These are phyloP conservation scores for Xerocomus brunneocitrinus DNA, from an alignment of 768 basidiomycete species.

Conservation along the genomic window DNA sequence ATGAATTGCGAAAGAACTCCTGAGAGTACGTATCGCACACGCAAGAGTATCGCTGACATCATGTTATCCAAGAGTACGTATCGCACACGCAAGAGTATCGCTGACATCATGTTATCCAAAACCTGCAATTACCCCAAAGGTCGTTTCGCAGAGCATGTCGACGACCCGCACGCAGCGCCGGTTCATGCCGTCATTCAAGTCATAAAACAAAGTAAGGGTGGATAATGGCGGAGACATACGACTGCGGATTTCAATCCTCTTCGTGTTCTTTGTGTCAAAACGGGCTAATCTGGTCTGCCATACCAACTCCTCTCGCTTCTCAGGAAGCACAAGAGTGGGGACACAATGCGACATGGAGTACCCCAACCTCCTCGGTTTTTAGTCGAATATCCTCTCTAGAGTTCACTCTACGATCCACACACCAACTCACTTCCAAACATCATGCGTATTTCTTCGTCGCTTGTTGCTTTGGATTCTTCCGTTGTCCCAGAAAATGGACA, in stretches of 20 bases:
- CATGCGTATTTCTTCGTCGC: background rate
- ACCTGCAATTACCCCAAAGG: background rate
- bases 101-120: background rate
- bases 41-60: background rate
- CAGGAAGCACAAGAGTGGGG: background rate
- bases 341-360: background rate
- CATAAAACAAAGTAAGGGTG: background rate
- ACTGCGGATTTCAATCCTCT: background rate
- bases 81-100: background rate
- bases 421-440: background rate
- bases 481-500: background rate
- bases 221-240: background rate
- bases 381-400: background rate
- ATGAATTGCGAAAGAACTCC: background rate
- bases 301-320: background rate
- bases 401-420: background rate
- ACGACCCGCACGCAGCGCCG: background rate
- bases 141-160: background rate
- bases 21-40: background rate
- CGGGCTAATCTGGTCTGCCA: background rate
- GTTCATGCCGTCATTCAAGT: background rate
- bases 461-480: background rate
- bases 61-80: background rate
- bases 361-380: background rate
- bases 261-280: background rate